phyloP scores from a whole-genome alignment of 768 basidiomycete species.

The Serendipita vermifera region DNA sequence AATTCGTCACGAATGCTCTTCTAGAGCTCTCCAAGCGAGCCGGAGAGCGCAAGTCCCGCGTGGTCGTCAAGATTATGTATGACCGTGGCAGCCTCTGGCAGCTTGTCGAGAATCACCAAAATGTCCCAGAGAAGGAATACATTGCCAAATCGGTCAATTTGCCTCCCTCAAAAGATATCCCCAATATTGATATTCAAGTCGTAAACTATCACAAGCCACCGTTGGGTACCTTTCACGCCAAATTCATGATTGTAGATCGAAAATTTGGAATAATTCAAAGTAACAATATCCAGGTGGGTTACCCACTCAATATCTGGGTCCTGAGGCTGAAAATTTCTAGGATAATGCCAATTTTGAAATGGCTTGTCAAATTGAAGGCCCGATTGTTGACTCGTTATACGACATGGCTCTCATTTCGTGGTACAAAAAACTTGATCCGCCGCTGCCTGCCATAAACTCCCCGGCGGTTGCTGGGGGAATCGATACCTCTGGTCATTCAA shows the following conservation, averaged over 20 bases:
- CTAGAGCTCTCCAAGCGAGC: conserved; percentile 37
- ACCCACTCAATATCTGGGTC: conserved; percentile 25
- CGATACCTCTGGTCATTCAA: not conserved
- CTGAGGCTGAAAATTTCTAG: not conserved
- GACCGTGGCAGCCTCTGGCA: conserved; percentile 53
- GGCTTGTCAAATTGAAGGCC: conserved; percentile 54
- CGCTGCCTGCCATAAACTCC: conserved; percentile 29
- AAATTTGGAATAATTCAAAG: conserved; percentile 49
- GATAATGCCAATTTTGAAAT: conserved; percentile 42
- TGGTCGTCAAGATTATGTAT: conserved; percentile 56
- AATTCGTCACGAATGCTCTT: conserved; percentile 38
- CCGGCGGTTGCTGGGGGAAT: conserved; percentile 18
- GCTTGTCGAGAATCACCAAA: conserved; percentile 33
- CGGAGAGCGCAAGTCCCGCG: conserved; percentile 31
- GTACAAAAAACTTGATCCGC: conserved; percentile 36
- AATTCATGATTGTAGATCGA: conserved; percentile 58
- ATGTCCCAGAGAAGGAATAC: conserved; percentile 36
- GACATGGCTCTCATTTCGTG: conserved; percentile 55
- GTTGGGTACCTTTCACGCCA: conserved; percentile 58
- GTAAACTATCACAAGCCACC: conserved; percentile 43
- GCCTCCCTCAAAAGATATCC: conserved; percentile 43
- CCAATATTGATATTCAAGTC: conserved; percentile 47
- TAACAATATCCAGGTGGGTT: conserved; percentile 52
- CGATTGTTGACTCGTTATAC: conserved; percentile 55
- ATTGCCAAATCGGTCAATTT: conserved; percentile 34